These are phyloP conservation scores for Platismatia glauca DNA, from an alignment of 495 filamentous ascomycete species.

Conservation along the genomic window DNA sequence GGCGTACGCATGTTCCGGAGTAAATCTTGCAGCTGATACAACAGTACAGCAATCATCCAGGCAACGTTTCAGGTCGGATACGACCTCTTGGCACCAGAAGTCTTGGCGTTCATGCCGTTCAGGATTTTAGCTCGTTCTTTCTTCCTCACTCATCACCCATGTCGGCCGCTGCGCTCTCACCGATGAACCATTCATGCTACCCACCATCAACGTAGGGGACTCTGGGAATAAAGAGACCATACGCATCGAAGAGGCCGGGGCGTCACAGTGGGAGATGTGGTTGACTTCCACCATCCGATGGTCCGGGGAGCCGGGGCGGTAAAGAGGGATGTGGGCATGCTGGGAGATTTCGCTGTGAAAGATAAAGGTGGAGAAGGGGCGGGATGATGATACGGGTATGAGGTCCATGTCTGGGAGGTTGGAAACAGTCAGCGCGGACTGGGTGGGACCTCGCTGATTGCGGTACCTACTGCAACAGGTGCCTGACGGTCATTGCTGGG, in stretches of 20 bases:
- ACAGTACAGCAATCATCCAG: too few relatives aligned
- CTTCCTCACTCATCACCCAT: conserved; percentile 42
- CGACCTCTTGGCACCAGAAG: too few relatives aligned
- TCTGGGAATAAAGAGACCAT: conserved; percentile 59
- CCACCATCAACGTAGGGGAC: conserved; percentile 59
- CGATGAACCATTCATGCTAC: conserved; percentile 70
- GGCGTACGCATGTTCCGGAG: too few relatives aligned
- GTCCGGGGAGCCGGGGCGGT: conserved; percentile 52
- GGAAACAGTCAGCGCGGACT: neutral
- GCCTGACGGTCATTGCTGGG: conserved; percentile 80
- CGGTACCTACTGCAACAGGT: conserved; percentile 42
- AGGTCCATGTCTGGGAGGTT: neutral
- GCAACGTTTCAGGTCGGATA: too few relatives aligned
- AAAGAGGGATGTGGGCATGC: conserved; percentile 80
- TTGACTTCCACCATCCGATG: conserved; percentile 66
- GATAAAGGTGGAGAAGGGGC: conserved; percentile 38
- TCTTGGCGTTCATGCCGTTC: too few relatives aligned
- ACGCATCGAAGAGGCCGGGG: conserved; percentile 57
- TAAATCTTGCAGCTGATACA: too few relatives aligned
- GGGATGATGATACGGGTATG: conserved; percentile 70
- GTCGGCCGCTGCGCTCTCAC: conserved; percentile 42
- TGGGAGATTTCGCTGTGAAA: conserved; percentile 79
- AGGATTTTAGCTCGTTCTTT: too few relatives aligned
- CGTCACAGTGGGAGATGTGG: conserved; percentile 71
- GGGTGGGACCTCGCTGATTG: neutral